Base-by-base conservation (phyloP, 2,329 filamentous ascomycete species). In the Proliferodiscus dingleyae region DNA sequence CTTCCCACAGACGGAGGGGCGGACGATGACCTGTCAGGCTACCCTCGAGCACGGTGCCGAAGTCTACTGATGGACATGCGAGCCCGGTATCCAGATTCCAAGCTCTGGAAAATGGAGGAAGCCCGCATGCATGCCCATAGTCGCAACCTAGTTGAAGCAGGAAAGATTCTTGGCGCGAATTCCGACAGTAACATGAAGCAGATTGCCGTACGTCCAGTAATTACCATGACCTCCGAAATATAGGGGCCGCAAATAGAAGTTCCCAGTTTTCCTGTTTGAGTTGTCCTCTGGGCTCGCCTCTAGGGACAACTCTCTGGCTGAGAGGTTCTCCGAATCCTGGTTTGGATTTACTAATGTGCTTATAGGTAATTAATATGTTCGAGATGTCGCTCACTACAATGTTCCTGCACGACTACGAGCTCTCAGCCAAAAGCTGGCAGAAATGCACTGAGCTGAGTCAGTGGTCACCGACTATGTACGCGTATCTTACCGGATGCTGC, bases 391-490 rank as follows among this genome's bases (percentile, higher is more conserved):
- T 97, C 53, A 80, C 85, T 58, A 75, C 79, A 50, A 85, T 96
- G 80, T 90, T 86, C 59, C 68, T 84, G 15, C 87, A 94, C 63
- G 75, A 84, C 52, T 96, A 91, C 70, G 66, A 78, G 6, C 73
- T 82, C 3, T 89, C 87, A 66, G 79, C 87, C 3, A 75, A 84
- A 46, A 76, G 80, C 1, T 97, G 96, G 66, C 66, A 90, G 32
- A 63, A 77, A 53, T 90, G 87, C 54, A 71, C 87, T 9, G 82
- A 87, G 44, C 74, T 93, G 45, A 96, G 95, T 66, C 87, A 87
- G 57, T 97, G 93, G 93, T 90, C 85, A 45, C 89, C 89, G 42
- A 81, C 84, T 0, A 65, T 97, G 43, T 97, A 98, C 68, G 89
- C 89, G 63, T 97, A 90, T 67, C 85, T 95, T 53, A 85, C 87